Conservation (phyloP, 208 protist species). For the Angomonas desouzai region DNA sequence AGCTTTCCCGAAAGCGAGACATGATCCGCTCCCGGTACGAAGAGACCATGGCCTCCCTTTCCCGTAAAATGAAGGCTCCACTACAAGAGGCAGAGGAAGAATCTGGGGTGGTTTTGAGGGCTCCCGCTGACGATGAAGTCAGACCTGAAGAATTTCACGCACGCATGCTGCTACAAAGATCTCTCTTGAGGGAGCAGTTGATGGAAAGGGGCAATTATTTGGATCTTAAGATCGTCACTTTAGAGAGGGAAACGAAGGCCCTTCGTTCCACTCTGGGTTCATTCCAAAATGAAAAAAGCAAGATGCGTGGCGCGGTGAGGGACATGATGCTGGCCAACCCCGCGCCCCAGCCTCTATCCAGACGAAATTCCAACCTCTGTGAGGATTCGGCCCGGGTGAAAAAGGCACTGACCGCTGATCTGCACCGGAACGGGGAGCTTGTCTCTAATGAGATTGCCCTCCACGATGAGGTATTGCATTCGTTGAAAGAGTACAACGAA, state of each 20-base stretch:
- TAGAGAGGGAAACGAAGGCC: constrained; percentile 54
- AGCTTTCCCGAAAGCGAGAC: constrained; percentile 23
- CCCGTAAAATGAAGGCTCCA: constrained; percentile 25
- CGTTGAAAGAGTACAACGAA: constrained; percentile 24
- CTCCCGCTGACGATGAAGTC: background rate
- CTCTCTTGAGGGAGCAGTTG: constrained; percentile 65
- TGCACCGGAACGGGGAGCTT: constrained; percentile 14
- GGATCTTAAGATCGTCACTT: constrained; percentile 56
- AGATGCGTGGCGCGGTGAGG: background rate
- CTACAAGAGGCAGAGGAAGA: constrained; percentile 7
- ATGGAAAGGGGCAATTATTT: constrained; percentile 71
- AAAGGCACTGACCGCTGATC: constrained; percentile 12
- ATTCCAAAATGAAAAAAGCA: constrained; percentile 17
- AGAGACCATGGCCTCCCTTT: constrained; percentile 37
- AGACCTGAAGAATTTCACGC: constrained; percentile 66
- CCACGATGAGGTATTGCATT: constrained; percentile 23
- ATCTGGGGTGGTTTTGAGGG: background rate
- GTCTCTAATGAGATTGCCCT: constrained; percentile 24
- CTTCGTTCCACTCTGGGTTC: constrained; percentile 52
- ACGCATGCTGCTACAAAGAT: constrained; percentile 54
- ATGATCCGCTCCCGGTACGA: constrained; percentile 48
- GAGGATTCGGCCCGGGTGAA: constrained; percentile 8
- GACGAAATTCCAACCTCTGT: background rate
- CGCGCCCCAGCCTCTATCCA: background rate
- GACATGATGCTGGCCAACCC: background rate